Evolutionary conservation across 176 grass and related monocot genomes (phyloP).

Genomic region (Oryza meridionalis): DNA sequence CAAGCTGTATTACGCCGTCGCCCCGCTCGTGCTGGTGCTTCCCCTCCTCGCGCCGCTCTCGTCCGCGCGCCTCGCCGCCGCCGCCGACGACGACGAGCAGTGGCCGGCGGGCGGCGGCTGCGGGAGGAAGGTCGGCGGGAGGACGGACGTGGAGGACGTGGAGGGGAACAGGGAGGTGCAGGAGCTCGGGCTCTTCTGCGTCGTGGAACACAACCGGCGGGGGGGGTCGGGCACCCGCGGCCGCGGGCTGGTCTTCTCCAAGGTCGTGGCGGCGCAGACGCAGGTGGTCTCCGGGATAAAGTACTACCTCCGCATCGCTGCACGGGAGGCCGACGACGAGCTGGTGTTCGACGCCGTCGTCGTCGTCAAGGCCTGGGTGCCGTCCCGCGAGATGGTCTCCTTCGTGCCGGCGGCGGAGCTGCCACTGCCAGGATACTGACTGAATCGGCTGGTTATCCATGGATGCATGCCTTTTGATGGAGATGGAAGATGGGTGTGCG

Average conservation of each 20-base stretch:
- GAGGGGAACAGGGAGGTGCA: constrained; percentile 42
- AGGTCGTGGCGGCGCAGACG: constrained; percentile 34
- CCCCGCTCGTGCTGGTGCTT: background rate
- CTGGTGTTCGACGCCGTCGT: constrained; percentile 40
- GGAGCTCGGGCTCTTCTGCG: constrained; percentile 47
- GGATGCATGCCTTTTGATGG: no score
- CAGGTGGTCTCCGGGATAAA: constrained; percentile 43
- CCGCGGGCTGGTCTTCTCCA: constrained; percentile 32
- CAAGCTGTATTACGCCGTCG: background rate
- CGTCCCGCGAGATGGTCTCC: constrained; percentile 37
- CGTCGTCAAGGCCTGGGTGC: constrained; percentile 44
- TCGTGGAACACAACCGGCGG: constrained; percentile 34
- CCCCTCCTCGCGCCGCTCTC: background rate
- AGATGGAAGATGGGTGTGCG: background rate
- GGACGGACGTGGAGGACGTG: constrained; percentile 30
- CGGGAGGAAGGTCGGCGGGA: constrained; percentile 1
- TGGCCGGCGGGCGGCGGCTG: background rate
- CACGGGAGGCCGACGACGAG: background rate
- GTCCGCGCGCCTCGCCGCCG: background rate
- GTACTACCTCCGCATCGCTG: constrained; percentile 41
- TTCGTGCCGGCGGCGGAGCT: constrained; percentile 27
- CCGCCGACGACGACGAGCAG: background rate
- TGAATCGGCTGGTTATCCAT: background rate
- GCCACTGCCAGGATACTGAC: background rate
- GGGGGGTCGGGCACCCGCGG: background rate